Evolutionary conservation across 1,284 basidiomycete species (phyloP), one percentile per base, ranked within the genome.

Genomic region (Salmacisia buchloeana): DNA sequence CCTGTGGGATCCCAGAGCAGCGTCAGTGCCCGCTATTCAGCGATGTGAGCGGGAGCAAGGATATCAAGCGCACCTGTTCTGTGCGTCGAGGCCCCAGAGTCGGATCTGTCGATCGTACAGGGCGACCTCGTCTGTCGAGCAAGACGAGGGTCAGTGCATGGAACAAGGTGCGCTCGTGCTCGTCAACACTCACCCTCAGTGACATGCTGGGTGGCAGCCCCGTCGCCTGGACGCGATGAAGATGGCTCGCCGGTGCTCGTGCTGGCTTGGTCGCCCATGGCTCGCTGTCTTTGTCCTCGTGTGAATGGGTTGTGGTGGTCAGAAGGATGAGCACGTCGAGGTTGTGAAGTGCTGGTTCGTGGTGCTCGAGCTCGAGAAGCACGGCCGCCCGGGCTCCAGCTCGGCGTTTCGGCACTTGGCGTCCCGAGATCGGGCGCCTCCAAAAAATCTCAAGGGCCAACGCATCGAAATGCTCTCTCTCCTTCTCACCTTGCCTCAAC

Each of bases 91-190:
- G 49, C 96, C 94, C 94, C 94, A 98, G 66, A 97, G 83, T 31
- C 96, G 87, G 83, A 98, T 97, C 82, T 97, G 94, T 41, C 94
- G 88, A 81, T 97, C 94, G 80, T 98, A 97, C 33, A 97, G 82
- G 4, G 89, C 89, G 18, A 89, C 90, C 78, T 92, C 89, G 80
- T 89, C 89, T 88, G 66, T 33, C n/a, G n/a, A n/a, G n/a, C n/a
- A n/a, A n/a, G n/a, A n/a, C n/a, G n/a, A n/a, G n/a, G n/a, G n/a
- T n/a, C n/a, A n/a, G n/a, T n/a, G n/a, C n/a, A n/a, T n/a, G n/a
- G n/a, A n/a, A n/a, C n/a, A n/a, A n/a, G n/a, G n/a, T n/a, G n/a
- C n/a, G n/a, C n/a, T n/a, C n/a, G n/a, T n/a, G n/a, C n/a, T n/a
- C n/a, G n/a, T n/a, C n/a, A n/a, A n/a, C n/a, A n/a, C n/a, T n/a